Evolutionary conservation across 768 basidiomycete genomes (phyloP), one percentile per base, ranked within the genome.

Genomic region (Lactarius sp.): DNA sequence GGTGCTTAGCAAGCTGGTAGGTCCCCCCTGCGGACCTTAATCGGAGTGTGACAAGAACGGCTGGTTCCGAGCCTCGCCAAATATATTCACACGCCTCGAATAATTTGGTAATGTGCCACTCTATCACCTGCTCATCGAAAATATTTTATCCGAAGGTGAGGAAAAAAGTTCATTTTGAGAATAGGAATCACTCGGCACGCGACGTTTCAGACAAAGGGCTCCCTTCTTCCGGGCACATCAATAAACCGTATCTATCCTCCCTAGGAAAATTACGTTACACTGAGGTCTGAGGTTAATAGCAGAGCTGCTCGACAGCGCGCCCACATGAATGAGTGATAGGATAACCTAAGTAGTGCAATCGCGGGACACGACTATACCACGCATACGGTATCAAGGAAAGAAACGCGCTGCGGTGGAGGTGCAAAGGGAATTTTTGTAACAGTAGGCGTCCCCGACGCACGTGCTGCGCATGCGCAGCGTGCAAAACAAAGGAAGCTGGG

Each of bases 361-460:
- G 36, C 52, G 36, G 34, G 41, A 20, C 36, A 58, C 37, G 18
- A 58, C 50, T 47, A 63, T 31, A 47, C 36, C 51, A 13, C 44
- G 51, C 62, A 22, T 56, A 50, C 33, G 39, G 49, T 6, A 37
- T 20, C 18, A 9, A 46, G 44, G 31, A 16, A 39, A 16, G 16
- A 47, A 20, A 8, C 34, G 56, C 34, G 34, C 46, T 36, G 33
- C 13, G 56, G 22, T n/a, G 22, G 18, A 13, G 33, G 44, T 46
- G 34, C 33, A 18, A 57, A 47, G 6, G 14, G n/a, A 20, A 27
- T 44, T 44, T 44, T 22, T 6, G 14, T 18, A 4, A 9, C n/a
- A 59, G 51, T 41, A 27, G 20, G 62, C 62, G 46, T 54, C 62
- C 10, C 62, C 44, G 51, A 63, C 56, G 62, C 56, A 34, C 52